Percentiles rank a stretch among this genome's conserved stretches.
phyloP scores from a whole-genome alignment of 768 basidiomycete genomes.

The Pleurotus tuoliensis region DNA sequence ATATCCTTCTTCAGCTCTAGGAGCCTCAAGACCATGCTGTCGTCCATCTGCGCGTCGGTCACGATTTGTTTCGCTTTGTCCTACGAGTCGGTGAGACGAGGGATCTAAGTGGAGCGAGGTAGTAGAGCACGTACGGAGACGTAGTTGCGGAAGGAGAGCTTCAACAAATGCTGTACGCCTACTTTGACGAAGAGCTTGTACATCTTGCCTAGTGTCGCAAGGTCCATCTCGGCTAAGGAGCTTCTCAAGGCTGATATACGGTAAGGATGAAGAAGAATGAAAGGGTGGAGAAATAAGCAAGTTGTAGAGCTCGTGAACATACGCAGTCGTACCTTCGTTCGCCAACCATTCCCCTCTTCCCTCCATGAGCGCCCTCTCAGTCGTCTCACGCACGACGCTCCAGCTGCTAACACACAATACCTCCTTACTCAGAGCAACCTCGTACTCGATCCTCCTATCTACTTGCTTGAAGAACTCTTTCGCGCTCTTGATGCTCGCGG shows the following conservation, averaged over 20 bases:
- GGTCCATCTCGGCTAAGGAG: slow-evolving; percentile 46
- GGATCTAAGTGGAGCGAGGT: neutral
- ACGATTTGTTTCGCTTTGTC: slow-evolving; percentile 60
- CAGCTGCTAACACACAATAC: slow-evolving; percentile 50
- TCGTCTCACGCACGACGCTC: slow-evolving; percentile 45
- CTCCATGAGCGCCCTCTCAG: slow-evolving; percentile 49
- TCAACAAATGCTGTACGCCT: slow-evolving; percentile 46
- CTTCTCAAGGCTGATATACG: slow-evolving; percentile 44
- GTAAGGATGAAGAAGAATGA: neutral
- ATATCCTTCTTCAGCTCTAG: slow-evolving; percentile 62
- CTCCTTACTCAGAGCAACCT: slow-evolving; percentile 48
- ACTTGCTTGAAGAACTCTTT: slow-evolving; percentile 51
- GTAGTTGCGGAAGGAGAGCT: slow-evolving; percentile 56
- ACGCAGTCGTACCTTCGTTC: slow-evolving; percentile 22
- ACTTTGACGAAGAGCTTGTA: slow-evolving; percentile 63
- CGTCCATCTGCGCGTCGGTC: slow-evolving; percentile 57
- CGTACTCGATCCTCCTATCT: slow-evolving; percentile 46
- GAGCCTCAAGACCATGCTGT: slow-evolving; percentile 73
- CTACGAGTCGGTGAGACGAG: slow-evolving; percentile 27
- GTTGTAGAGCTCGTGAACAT: neutral
- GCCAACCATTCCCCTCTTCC: slow-evolving; percentile 37
- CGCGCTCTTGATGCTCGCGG: slow-evolving; percentile 38
- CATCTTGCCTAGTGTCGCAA: slow-evolving; percentile 43
- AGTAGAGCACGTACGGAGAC: slow-evolving; percentile 43
- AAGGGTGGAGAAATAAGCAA: neutral